These are phyloP conservation scores for Xylaria bambusicola DNA, from an alignment of 495 filamentous ascomycete genomes.

Conservation along the genomic window DNA sequence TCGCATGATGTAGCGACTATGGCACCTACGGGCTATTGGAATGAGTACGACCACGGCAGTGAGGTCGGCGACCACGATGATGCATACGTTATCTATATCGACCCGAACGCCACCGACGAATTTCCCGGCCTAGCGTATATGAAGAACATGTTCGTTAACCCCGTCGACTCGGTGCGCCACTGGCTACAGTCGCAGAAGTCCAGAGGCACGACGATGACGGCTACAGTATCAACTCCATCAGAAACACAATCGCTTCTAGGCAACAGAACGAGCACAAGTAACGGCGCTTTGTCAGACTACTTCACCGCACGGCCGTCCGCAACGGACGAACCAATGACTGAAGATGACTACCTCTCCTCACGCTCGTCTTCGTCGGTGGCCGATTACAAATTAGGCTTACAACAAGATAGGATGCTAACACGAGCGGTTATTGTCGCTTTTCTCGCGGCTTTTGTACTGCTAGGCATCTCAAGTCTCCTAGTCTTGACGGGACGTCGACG, in stretches of 20 bases:
- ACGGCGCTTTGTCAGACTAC: constrained; percentile 25
- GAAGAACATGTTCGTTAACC: constrained; percentile 41
- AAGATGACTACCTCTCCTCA: constrained; percentile 30
- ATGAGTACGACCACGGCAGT: constrained; percentile 66
- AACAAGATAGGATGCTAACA: constrained; percentile 50
- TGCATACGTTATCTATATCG: constrained; percentile 58
- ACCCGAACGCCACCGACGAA: constrained; percentile 49
- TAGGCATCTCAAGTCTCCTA: constrained; percentile 55
- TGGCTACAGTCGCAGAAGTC: constrained; percentile 40
- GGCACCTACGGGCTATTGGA: constrained; percentile 54
- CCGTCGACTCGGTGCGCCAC: constrained; percentile 44
- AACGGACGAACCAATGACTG: constrained; percentile 27
- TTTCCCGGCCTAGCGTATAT: constrained; percentile 53
- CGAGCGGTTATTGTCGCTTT: constrained; percentile 48
- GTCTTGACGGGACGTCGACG: constrained; percentile 56
- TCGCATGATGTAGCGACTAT: constrained; percentile 15
- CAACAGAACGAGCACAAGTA: not conserved
- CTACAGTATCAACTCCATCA: constrained; percentile 3
- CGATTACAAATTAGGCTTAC: constrained; percentile 25
- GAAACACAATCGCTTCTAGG: constrained; percentile 41
- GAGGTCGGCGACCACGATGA: constrained; percentile 50
- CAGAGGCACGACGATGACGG: not conserved
- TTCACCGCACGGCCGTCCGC: no score
- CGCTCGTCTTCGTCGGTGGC: not conserved
- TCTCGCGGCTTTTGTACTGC: constrained; percentile 50